phyloP scores from a whole-genome alignment of 2,329 filamentous ascomycete genomes.

The Myriosclerotinia duriaeana region DNA sequence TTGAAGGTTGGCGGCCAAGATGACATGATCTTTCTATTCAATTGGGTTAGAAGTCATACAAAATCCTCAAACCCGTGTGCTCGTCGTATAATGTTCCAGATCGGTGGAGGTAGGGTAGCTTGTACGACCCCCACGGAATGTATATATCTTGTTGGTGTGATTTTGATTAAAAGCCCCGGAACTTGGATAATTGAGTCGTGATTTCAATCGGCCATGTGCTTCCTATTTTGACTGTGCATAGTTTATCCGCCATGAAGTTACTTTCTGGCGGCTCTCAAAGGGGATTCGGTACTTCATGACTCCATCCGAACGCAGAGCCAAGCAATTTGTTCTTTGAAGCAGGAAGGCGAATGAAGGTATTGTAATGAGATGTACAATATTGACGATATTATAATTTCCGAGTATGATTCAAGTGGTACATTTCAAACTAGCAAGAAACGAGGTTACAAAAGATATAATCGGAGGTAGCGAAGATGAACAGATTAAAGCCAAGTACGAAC shows the following conservation, averaged over 20 bases:
- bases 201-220: background rate
- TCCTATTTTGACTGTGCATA: background rate
- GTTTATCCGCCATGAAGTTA: background rate
- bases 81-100: background rate
- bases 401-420: too few species aligned
- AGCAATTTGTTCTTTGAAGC: background rate
- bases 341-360: background rate
- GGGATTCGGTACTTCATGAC: background rate
- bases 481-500: too few species aligned
- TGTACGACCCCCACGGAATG: background rate
- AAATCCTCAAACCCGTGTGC: too few species aligned
- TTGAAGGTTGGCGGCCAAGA: background rate
- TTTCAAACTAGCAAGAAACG: too few species aligned
- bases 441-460: too few species aligned
- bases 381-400: too few species aligned
- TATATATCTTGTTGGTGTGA: background rate
- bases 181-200: background rate
- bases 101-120: background rate
- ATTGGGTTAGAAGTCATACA: background rate
- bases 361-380: too few species aligned
- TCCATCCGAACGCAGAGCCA: background rate
- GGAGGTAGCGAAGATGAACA: too few species aligned
- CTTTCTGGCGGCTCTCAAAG: background rate
- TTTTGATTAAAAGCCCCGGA: background rate
- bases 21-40: background rate